phyloP scores from a whole-genome alignment of 108 stramenopile species.

The Fistulifera solaris region DNA sequence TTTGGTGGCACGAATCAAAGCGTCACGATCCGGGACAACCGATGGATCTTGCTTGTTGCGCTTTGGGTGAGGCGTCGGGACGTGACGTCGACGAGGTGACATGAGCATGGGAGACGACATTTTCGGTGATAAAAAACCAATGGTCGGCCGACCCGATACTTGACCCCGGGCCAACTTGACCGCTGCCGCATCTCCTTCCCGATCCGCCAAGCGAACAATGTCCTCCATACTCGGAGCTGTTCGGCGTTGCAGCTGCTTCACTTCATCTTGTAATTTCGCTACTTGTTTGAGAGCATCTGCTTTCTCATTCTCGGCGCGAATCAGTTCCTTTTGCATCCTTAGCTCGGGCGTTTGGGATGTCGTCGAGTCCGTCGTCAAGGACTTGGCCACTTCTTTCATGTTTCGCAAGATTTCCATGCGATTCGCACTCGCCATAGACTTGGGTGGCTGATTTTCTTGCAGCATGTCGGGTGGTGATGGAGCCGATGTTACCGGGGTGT shows the following conservation, averaged over 20 bases:
- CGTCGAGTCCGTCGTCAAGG: background rate
- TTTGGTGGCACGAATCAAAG: constrained; percentile 27
- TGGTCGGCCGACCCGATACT: background rate
- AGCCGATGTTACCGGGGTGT: too few species aligned
- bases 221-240: constrained; percentile 7
- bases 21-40: background rate
- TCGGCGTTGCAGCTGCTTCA: background rate
- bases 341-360: background rate
- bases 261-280: constrained; percentile 13
- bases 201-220: constrained; percentile 22
- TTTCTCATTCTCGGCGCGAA: constrained; percentile 20
- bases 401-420: background rate
- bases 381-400: background rate
- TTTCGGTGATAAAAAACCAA: background rate
- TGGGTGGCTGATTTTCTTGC: background rate
- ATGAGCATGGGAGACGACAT: background rate
- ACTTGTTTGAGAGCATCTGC: constrained; percentile 22
- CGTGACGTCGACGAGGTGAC: constrained; percentile 8
- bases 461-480: too few species aligned
- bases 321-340: background rate
- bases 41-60: constrained; percentile 1
- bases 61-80: constrained; percentile 36
- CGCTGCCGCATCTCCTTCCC: constrained; percentile 26
- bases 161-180: constrained; percentile 27
- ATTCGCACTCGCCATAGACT: background rate